Evolutionary conservation across 305 asterid species (phyloP).

Genomic region (Rubia balearica): DNA sequence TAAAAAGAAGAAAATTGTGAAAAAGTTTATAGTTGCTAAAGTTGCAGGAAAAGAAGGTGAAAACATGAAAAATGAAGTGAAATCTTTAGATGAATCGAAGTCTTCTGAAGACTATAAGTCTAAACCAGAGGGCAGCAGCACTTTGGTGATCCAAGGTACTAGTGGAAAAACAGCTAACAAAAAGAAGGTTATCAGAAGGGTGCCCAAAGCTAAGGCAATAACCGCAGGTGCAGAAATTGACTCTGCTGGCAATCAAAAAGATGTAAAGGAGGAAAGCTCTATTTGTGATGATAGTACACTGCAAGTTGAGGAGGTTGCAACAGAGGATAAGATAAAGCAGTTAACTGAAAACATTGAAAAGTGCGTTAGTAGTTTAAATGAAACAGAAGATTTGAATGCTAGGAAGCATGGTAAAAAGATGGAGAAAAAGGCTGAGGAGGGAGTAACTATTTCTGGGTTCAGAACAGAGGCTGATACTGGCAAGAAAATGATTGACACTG

Average conservation of each 20-base stretch:
- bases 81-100: slow-evolving; percentile 34
- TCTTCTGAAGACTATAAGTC: slow-evolving; percentile 33
- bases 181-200: slow-evolving; percentile 67
- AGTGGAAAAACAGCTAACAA: slow-evolving; percentile 50
- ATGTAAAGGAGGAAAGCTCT: slow-evolving; percentile 28
- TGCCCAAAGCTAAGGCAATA: slow-evolving; percentile 54
- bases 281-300: slow-evolving; percentile 18
- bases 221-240: slow-evolving; percentile 32
- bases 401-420: slow-evolving; percentile 32
- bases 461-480: slow-evolving; percentile 30
- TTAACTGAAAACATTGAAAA: slow-evolving; percentile 26
- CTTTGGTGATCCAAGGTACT: slow-evolving; percentile 34
- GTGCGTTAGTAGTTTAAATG: slow-evolving; percentile 22
- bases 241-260: slow-evolving; percentile 25
- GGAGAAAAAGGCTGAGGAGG: slow-evolving; percentile 28
- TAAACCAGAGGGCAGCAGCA: slow-evolving; percentile 30
- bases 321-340: slow-evolving; percentile 27
- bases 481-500: slow-evolving; percentile 31
- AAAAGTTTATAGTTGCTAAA: slow-evolving; percentile 31
- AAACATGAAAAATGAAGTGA: slow-evolving; percentile 26
- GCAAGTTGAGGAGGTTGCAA: slow-evolving; percentile 26
- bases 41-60: slow-evolving; percentile 34
- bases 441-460: slow-evolving; percentile 32
- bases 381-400: slow-evolving; percentile 17
- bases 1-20: slow-evolving; percentile 51